These are phyloP conservation scores for Funneliformis geosporum DNA, from an alignment of 192 early-diverging fungal species.

Conservation along the genomic window DNA sequence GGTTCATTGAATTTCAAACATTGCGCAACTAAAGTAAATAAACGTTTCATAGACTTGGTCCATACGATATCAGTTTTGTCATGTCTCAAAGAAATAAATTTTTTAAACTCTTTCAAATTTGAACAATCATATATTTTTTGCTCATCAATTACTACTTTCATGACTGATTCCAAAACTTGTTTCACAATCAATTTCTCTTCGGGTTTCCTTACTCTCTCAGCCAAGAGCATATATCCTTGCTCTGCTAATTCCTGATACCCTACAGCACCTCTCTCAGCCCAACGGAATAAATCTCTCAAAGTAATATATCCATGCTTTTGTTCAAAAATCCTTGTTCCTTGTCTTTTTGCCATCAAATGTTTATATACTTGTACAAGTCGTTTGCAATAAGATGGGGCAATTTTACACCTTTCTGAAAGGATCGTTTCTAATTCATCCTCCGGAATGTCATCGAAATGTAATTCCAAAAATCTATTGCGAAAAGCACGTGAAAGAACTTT, in stretches of 20 bases:
- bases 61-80: slow-evolving; percentile 70
- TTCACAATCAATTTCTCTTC: slow-evolving; percentile 83
- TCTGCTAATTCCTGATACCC: slow-evolving; percentile 85
- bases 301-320: slow-evolving; percentile 94
- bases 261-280: slow-evolving; percentile 83
- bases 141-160: slow-evolving; percentile 68
- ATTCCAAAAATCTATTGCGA: slow-evolving; percentile 95
- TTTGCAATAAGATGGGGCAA: slow-evolving; percentile 88
- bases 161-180: slow-evolving; percentile 80
- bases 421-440: slow-evolving; percentile 89
- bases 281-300: slow-evolving; percentile 94
- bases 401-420: slow-evolving; percentile 75
- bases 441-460: slow-evolving; percentile 97
- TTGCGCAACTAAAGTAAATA: slow-evolving; percentile 83
- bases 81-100: slow-evolving; percentile 12
- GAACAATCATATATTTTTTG: slow-evolving; percentile 63
- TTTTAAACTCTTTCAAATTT: slow-evolving; percentile 55
- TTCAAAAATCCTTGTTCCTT: slow-evolving; percentile 90
- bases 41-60: slow-evolving; percentile 90
- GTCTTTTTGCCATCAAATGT: slow-evolving; percentile 70
- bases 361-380: slow-evolving; percentile 86
- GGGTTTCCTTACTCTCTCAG: slow-evolving; percentile 79
- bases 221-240: slow-evolving; percentile 94
- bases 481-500: slow-evolving; percentile 95
- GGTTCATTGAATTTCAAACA: slow-evolving; percentile 86